Evolutionary conservation across 148 eudicot genomes (phyloP).

Genomic region (Amaranthus cruentus): DNA sequence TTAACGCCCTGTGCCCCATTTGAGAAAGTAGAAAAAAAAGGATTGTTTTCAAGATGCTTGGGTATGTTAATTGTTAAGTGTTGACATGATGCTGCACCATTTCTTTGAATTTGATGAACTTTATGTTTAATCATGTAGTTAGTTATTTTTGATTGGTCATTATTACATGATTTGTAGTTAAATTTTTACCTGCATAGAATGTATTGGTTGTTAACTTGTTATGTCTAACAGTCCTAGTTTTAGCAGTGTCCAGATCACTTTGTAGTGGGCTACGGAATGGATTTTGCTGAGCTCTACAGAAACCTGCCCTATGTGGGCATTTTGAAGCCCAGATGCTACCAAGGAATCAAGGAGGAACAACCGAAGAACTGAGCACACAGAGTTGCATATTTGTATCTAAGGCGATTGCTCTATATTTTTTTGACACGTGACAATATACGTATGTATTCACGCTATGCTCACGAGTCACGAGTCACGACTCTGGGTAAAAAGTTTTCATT

Average conservation of each 20-base stretch:
- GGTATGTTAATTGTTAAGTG: background rate
- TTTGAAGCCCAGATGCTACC: constrained; percentile 74
- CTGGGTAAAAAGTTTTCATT: too few relatives aligned
- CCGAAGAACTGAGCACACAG: constrained; percentile 2
- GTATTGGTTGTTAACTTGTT: background rate
- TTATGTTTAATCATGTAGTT: too few relatives aligned
- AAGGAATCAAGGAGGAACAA: constrained; percentile 11
- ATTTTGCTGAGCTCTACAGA: constrained; percentile 71
- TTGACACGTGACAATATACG: too few relatives aligned
- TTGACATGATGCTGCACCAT: too few relatives aligned
- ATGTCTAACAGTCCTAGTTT: constrained; percentile 7
- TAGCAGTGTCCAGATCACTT: constrained; percentile 77
- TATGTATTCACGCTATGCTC: too few relatives aligned
- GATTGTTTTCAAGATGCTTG: background rate
- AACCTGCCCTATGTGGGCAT: constrained; percentile 87
- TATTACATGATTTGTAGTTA: background rate
- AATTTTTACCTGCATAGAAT: background rate
- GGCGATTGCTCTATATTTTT: too few relatives aligned
- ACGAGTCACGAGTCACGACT: too few relatives aligned
- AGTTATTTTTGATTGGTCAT: too few relatives aligned
- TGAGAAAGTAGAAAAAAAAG: too few relatives aligned
- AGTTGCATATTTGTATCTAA: background rate
- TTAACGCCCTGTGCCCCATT: too few relatives aligned
- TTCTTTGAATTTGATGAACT: too few relatives aligned
- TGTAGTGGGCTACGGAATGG: constrained; percentile 91